These are phyloP conservation scores for Ophiosphaerella korrae DNA, from an alignment of 2,329 filamentous ascomycete genomes.

Conservation along the genomic window DNA sequence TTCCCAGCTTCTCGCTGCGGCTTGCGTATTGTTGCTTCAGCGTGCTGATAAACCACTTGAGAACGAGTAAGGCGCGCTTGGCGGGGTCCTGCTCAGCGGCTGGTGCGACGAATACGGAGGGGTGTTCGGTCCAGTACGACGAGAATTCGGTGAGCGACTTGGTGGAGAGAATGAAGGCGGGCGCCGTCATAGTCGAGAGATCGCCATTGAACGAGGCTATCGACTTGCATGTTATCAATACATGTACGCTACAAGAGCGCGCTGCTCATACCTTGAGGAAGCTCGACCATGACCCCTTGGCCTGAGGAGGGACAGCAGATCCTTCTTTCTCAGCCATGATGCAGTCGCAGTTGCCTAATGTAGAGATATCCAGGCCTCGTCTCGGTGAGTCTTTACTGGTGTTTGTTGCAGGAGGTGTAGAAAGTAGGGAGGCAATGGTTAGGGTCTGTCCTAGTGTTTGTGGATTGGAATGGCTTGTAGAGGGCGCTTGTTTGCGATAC, in stretches of 20 bases:
- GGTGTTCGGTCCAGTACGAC: slow-evolving; percentile 63
- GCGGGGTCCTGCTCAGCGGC: slow-evolving; percentile 77
- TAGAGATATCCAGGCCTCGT: slow-evolving; percentile 1
- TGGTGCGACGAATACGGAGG: slow-evolving; percentile 76
- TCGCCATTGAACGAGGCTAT: slow-evolving; percentile 62
- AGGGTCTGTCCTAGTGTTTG: slow-evolving; percentile 10
- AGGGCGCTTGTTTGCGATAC: slow-evolving; percentile 8
- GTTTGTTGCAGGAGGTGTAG: neutral
- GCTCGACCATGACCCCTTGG: slow-evolving; percentile 55
- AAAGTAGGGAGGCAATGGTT: slow-evolving; percentile 7
- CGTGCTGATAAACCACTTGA: slow-evolving; percentile 95
- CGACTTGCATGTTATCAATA: slow-evolving; percentile 44
- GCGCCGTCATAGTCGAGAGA: slow-evolving; percentile 61
- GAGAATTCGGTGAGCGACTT: slow-evolving; percentile 63
- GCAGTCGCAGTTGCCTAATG: slow-evolving; percentile 1
- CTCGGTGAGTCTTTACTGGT: neutral
- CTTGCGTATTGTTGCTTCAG: slow-evolving; percentile 83
- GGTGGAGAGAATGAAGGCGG: slow-evolving; percentile 61
- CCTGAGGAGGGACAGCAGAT: slow-evolving; percentile 52
- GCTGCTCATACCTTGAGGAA: slow-evolving; percentile 53
- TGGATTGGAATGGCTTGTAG: slow-evolving; percentile 14
- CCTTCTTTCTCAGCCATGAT: slow-evolving; percentile 47
- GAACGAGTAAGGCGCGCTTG: slow-evolving; percentile 82
- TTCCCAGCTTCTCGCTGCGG: slow-evolving; percentile 79
- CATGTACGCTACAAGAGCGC: neutral